phyloP scores from a whole-genome alignment of 1,284 basidiomycete species.

The Heliocybe sulcata region DNA sequence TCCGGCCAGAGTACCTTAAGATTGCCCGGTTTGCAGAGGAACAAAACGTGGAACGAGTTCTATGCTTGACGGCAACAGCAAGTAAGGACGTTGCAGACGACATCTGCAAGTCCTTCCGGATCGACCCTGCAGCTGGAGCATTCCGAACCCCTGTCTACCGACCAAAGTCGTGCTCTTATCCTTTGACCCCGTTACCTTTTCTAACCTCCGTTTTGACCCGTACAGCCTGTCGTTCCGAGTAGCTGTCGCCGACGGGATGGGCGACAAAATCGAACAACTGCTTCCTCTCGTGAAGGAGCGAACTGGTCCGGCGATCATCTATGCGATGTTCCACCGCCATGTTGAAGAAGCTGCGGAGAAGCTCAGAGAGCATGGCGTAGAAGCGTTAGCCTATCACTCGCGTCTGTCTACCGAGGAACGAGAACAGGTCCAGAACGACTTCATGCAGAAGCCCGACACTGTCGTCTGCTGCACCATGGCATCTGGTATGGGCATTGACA shows the following conservation, averaged over 20 bases:
- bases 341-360: conserved; percentile 56
- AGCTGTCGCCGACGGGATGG: conserved; percentile 34
- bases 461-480: conserved; percentile 67
- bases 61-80: conserved; percentile 73
- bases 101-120: conserved; percentile 51
- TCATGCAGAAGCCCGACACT: conserved; percentile 56
- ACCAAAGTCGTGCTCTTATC: conserved; percentile 24
- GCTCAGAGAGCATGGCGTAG: conserved; percentile 38
- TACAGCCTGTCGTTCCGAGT: conserved; percentile 56
- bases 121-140: conserved; percentile 30
- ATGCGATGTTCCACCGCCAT: conserved; percentile 58
- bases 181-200: background rate
- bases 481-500: conserved; percentile 74
- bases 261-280: conserved; percentile 30
- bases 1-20: conserved; percentile 44
- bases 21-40: conserved; percentile 55
- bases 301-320: conserved; percentile 52
- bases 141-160: conserved; percentile 34
- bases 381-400: conserved; percentile 64
- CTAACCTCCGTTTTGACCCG: background rate
- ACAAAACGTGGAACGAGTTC: conserved; percentile 57
- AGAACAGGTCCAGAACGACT: conserved; percentile 46
- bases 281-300: conserved; percentile 42
- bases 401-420: conserved; percentile 52
- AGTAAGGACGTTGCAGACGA: conserved; percentile 57